These are phyloP conservation scores for Trichoderma oligosporum DNA, from an alignment of 2,329 filamentous ascomycete genomes.

Conservation along the genomic window DNA sequence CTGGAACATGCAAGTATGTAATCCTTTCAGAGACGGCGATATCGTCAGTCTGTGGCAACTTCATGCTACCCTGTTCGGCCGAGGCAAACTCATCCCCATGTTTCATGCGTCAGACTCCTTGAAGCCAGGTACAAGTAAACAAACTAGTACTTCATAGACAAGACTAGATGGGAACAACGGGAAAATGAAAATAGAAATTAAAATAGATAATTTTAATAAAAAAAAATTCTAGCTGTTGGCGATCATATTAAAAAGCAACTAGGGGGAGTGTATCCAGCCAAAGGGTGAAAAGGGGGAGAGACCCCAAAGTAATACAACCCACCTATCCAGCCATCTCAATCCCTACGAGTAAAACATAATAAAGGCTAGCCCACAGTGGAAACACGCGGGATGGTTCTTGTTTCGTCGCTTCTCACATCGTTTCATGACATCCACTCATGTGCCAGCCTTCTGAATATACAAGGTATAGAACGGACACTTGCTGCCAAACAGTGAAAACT, in stretches of 20 bases:
- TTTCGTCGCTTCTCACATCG: neutral
- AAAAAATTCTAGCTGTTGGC: too few relatives aligned
- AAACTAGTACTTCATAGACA: neutral
- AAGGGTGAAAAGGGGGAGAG: neutral
- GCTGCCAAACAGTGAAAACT: neutral
- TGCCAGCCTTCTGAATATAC: neutral
- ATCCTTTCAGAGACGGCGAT: neutral
- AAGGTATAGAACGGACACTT: too few relatives aligned
- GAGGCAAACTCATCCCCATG: neutral
- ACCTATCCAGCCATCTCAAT: too few relatives aligned
- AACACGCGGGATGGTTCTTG: neutral
- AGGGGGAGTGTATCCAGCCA: neutral
- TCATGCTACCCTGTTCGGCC: neutral
- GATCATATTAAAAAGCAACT: neutral
- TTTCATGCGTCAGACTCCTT: constrained; percentile 11
- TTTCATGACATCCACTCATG: neutral
- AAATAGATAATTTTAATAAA: too few relatives aligned
- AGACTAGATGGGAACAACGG: neutral
- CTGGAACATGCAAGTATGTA: too few relatives aligned
- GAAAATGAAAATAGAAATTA: neutral
- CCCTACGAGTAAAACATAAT: neutral
- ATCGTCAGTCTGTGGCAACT: neutral
- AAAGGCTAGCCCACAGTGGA: neutral
- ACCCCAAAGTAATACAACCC: too few relatives aligned
- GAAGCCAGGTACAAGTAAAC: constrained; percentile 2